Base-by-base conservation (phyloP, 805 yeast species). In the Wilhelminamyces savonicus region DNA sequence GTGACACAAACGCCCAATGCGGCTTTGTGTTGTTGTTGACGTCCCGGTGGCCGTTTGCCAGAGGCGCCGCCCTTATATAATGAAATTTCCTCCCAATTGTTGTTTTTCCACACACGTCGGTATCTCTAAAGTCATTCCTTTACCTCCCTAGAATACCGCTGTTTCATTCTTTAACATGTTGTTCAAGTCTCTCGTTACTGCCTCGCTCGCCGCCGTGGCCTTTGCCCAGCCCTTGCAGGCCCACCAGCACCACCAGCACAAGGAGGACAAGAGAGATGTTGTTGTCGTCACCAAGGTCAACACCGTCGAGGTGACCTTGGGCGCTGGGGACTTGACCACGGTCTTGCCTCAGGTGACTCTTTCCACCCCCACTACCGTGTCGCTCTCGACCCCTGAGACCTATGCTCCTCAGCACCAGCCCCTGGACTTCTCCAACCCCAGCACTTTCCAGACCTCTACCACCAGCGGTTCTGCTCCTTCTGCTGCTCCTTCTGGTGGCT, bases 211-310 rank as follows among this genome's bases (percentile, higher is more conserved):
- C 36, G 70, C 71, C 44, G 53, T 72, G 30, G 67, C 70, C 29
- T 36, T 69, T 23, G 81, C 84, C 38, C 74, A 71, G 31, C 85
- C 86, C 35, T 60, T 73, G 31, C 68, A 63, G 34, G n/a, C n/a
- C n/a, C 81, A 74, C 44, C 71, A 66, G 41, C 86, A 81, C 58
- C 71, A 71, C 50, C 56, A 57, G 40, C 46, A 41, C 33, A 39
- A 39, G n/a, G 41, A 39, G 27, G 76, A 74, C 52, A 75, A 69
- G 50, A 76, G 78, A 64, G 76, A 63, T 45, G 64, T 62, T 31
- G 74, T 66, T 33, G 65, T 61, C 35, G 71, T 67, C 39, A 66
- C 71, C 39, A 64, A 69, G 41, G 66, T 74, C 43, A 49, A 54
- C 44, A 65, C 74, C 34, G 71, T 69, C 27, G 54, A 67, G 34